These are phyloP conservation scores for Sherardia arvensis DNA, from an alignment of 257 asterid species.

Conservation along the genomic window DNA sequence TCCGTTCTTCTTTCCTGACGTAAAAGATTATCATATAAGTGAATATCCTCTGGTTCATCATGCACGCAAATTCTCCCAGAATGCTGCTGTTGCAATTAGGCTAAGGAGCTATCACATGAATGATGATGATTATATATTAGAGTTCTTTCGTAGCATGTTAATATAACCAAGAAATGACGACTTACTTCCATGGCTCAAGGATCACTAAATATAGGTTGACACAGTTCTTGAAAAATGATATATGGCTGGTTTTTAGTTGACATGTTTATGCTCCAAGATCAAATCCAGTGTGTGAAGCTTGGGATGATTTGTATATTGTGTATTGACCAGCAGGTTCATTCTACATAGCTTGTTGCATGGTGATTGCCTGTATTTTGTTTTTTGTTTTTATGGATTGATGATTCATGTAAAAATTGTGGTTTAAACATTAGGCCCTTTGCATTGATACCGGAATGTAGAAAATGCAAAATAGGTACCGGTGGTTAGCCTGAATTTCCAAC, in stretches of 20 bases:
- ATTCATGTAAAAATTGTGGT: background rate
- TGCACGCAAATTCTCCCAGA: constrained; percentile 70
- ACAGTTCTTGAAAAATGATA: background rate
- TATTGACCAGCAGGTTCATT: background rate
- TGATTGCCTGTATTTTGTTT: background rate
- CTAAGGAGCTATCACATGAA: constrained; percentile 68
- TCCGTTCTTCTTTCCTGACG: constrained; percentile 71
- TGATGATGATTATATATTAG: constrained; percentile 62
- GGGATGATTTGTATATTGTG: background rate
- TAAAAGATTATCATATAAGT: constrained; percentile 60
- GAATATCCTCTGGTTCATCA: constrained; percentile 92
- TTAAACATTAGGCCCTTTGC: background rate
- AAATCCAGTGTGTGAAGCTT: background rate
- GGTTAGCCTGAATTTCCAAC: background rate
- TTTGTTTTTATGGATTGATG: background rate
- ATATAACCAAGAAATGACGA: background rate
- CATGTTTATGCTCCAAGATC: background rate
- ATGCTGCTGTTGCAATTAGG: constrained; percentile 85
- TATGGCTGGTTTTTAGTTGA: background rate
- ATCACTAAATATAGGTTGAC: background rate
- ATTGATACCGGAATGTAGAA: background rate
- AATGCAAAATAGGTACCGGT: background rate
- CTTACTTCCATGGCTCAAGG: no score
- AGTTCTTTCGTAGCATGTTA: constrained; percentile 23
- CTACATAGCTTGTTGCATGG: background rate